Percentiles rank a stretch among this genome's conserved stretches.
Evolutionary conservation across 2,329 filamentous ascomycete species (phyloP).

Genomic region (Colletotrichum somersetense): DNA sequence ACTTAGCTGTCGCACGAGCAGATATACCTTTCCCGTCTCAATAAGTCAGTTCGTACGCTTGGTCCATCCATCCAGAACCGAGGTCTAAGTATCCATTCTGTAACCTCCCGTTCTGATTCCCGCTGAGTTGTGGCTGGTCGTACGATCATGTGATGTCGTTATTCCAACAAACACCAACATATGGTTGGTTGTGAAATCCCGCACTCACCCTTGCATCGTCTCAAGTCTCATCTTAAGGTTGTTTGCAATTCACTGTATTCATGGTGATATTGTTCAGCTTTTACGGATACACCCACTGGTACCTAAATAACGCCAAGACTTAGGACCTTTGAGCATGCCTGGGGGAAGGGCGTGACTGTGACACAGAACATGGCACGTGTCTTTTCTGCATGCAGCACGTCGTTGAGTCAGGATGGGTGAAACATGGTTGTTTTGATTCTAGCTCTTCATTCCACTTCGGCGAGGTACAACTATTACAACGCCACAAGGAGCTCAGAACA

Average conservation of each 20-base stretch:
- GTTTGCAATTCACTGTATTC: not conserved
- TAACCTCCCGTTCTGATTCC: too few species aligned
- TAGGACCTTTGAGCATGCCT: not conserved
- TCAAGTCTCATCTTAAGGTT: not conserved
- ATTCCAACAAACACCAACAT: too few species aligned
- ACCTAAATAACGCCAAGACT: not conserved
- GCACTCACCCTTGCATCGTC: not conserved
- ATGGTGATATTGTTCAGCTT: not conserved
- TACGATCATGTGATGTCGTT: too few species aligned
- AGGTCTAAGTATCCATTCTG: too few species aligned
- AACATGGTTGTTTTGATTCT: too few species aligned
- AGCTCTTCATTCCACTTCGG: not conserved
- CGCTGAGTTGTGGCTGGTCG: too few species aligned
- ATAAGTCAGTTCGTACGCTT: too few species aligned
- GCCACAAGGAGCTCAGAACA: not conserved
- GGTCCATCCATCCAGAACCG: too few species aligned
- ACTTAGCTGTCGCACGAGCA: too few species aligned
- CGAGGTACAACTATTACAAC: not conserved
- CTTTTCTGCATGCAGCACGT: not conserved
- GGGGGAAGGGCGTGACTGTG: not conserved
- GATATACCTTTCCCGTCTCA: too few species aligned
- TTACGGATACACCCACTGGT: not conserved
- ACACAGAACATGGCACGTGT: not conserved
- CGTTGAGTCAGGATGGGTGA: too few species aligned
- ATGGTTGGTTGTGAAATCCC: not conserved